Evolutionary conservation across 495 filamentous ascomycete species (phyloP), one percentile per base, ranked within the genome.

Genomic region (Aspergillus mulundensis): DNA sequence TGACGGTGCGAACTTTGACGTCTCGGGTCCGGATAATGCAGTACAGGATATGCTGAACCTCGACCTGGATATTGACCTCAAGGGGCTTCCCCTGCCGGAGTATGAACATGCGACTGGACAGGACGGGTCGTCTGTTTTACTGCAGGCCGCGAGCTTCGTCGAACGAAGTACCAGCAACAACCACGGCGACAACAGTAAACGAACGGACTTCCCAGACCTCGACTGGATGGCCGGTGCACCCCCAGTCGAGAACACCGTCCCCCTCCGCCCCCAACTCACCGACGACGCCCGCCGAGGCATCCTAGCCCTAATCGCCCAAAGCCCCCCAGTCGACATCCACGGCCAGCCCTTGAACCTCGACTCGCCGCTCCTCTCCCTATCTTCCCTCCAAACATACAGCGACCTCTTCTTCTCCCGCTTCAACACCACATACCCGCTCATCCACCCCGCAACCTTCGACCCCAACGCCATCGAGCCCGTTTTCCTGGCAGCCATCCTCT

Each of bases 361-460:
- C 41, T 76, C 81, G 24, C 75, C 77, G 10, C 57, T 84, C 2
- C 67, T 83, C 36, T 74, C 71, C 4, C 66, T 78, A 5, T 48
- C 61, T 5, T 66, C 75, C 0, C 64, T 84, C 23, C 82, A 83
- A 54, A 63, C 61, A 20, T 82, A 80, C 58, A 72, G 69, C 32
- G 77, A 85, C 53, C 64, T 83, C 23, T 83, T 76, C 62, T 84
- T 83, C 53, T 71, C 64, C 8, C 77, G 74, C 10, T 81, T 83
- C 57, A 83, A 85, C 60, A 66, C 70, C 0, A 68, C 76, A 28
- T 83, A 84, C 55, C 81, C 79, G 1, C 69, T 82, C 1, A 72
- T 84, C 52, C 76, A 83, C 53, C 70, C 71, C 52, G 62, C 75
- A 6, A 81, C 79, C 7, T 83, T 83, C 60, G 65, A 77, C 46